phyloP scores from a whole-genome alignment of 2,329 filamentous ascomycete species.

The Trichoderma koningii region DNA sequence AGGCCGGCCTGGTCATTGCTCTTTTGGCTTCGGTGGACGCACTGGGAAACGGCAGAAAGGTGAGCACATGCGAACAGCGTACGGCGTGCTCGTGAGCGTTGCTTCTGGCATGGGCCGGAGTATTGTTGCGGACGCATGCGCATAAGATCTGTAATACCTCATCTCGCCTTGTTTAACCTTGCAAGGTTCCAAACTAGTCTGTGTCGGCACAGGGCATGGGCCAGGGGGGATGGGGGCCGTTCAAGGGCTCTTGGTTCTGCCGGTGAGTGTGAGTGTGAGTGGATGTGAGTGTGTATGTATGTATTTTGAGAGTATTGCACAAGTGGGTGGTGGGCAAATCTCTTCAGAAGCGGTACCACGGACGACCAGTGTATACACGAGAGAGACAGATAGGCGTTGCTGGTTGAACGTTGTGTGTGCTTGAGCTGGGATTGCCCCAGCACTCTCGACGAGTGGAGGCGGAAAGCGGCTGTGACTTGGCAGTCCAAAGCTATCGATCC shows the following conservation, averaged over 20 bases:
- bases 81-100: constrained; percentile 12
- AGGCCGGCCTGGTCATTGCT: constrained; percentile 17
- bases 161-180: constrained; percentile 43
- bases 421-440: not conserved
- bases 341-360: not conserved
- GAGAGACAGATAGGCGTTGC: not conserved
- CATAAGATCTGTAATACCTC: constrained; percentile 46
- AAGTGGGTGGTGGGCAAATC: constrained; percentile 27
- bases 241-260: constrained; percentile 12
- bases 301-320: not conserved
- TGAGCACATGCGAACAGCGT: constrained; percentile 8
- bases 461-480: constrained; percentile 6
- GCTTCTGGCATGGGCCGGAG: constrained; percentile 34
- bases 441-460: constrained; percentile 4
- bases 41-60: not conserved
- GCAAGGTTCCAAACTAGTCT: constrained; percentile 25
- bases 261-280: no score
- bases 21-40: no score
- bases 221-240: constrained; percentile 21
- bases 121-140: constrained; percentile 39
- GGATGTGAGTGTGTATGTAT: not conserved
- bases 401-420: not conserved
- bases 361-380: not conserved
- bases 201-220: constrained; percentile 27
- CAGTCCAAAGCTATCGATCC: not conserved